These are phyloP conservation scores for Trichoderma asperelloides DNA, from an alignment of 495 filamentous ascomycete genomes.

Conservation along the genomic window DNA sequence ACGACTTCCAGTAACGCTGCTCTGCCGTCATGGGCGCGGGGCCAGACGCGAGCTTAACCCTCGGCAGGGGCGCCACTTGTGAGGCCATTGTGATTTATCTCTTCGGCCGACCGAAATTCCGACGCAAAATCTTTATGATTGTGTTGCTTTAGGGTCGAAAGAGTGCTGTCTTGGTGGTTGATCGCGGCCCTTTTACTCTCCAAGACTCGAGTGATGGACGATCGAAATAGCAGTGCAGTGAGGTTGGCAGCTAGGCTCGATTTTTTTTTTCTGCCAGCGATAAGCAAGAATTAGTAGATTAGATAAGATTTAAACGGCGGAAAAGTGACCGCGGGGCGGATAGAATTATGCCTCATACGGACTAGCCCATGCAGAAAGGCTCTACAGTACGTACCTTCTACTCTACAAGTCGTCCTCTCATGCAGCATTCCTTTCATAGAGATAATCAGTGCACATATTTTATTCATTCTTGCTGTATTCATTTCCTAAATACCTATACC, in stretches of 20 bases:
- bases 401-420: too few species aligned
- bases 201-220: background rate
- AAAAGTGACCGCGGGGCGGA: background rate
- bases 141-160: background rate
- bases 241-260: background rate
- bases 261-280: conserved; percentile 2
- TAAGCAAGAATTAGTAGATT: background rate
- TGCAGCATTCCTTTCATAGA: background rate
- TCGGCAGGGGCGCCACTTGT: conserved; percentile 70
- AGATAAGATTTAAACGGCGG: background rate
- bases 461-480: background rate
- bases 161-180: background rate
- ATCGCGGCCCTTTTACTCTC: background rate
- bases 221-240: background rate
- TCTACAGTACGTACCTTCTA: too few species aligned
- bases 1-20: conserved; percentile 86
- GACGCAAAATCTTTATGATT: background rate
- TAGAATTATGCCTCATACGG: background rate
- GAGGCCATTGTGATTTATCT: conserved; percentile 61
- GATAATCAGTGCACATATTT: background rate
- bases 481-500: background rate
- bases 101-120: background rate
- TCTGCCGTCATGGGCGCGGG: conserved; percentile 71
- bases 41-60: conserved; percentile 71
- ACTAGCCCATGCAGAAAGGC: background rate